Percentiles rank a stretch among this genome's conserved stretches.
phyloP scores from a whole-genome alignment of 768 basidiomycete genomes.

The Boletus vermiculosoides region DNA sequence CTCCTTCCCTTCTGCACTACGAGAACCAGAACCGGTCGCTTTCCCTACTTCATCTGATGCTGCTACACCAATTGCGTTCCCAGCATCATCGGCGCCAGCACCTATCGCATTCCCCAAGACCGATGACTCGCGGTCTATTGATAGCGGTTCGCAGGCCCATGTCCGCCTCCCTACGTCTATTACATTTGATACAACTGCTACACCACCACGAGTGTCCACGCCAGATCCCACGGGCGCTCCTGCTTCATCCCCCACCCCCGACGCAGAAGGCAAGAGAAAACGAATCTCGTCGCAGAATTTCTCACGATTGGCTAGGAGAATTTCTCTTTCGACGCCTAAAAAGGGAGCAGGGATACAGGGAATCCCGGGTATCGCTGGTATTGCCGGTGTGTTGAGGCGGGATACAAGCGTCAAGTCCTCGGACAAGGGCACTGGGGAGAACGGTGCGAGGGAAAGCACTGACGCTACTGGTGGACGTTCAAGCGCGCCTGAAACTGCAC shows the following conservation, averaged over 20 bases:
- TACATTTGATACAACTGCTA: conserved; percentile 59
- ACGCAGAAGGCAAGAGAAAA: conserved; percentile 74
- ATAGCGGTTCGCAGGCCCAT: conserved; percentile 28
- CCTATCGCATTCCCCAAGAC: conserved; percentile 45
- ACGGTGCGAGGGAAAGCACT: conserved; percentile 12
- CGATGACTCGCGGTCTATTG: conserved; percentile 33
- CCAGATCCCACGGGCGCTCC: conserved; percentile 64
- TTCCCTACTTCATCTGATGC: conserved; percentile 15
- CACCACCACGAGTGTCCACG: conserved; percentile 68
- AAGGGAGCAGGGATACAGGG: conserved; percentile 51
- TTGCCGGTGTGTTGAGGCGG: conserved; percentile 30
- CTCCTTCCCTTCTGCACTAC: conserved; percentile 34
- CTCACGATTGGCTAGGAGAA: conserved; percentile 72
- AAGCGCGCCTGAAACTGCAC: conserved; percentile 41
- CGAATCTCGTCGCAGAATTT: conserved; percentile 85
- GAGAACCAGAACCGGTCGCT: conserved; percentile 7
- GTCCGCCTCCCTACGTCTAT: conserved; percentile 37
- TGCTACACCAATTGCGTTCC: conserved; percentile 35
- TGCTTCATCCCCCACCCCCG: conserved; percentile 59
- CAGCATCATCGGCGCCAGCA: conserved; percentile 31
- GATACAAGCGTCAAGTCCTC: conserved; percentile 35
- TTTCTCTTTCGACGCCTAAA: conserved; percentile 62
- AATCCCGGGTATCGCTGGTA: conserved; percentile 31
- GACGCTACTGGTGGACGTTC: conserved; percentile 21
- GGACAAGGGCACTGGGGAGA: conserved; percentile 40